Evolutionary conservation across 2,329 filamentous ascomycete species (phyloP), one percentile per base, ranked within the genome.

Genomic region (Coniochaeta sp.): DNA sequence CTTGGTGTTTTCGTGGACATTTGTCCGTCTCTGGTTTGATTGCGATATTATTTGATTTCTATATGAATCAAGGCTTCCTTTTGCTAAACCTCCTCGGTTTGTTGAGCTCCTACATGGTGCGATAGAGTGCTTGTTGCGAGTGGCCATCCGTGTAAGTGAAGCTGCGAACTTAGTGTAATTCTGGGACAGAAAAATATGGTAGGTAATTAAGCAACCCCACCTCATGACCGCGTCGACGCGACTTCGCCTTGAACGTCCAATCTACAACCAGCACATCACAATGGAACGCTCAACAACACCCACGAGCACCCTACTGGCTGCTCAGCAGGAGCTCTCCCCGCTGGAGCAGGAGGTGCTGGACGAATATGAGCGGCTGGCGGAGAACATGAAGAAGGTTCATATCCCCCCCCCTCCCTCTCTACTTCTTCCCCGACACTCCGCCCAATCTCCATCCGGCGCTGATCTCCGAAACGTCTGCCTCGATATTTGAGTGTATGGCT

Each of bases 281-380:
- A 57, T 57, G 54, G 54, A 57, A 24, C 54, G 31, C 9, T 38
- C 54, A 57, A 57, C 54, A 2, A 34, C 54, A 12, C 31, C 28
- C 11, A 34, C 64, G 24, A 61, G 56, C 56, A 43, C 60, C n/a
- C 67, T 76, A 9, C 70, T 77, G 44, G 34, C 12, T 17, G 73
- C 76, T 2, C 75, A 77, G 34, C 80, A 81, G 24, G 85, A 88
- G 68, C 79, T 96, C 63, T 83, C 88, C 0, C 89, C 91, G 5
- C 83, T 96, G 8, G 93, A 99, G 77, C 93, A 96, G 73, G 91
- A 98, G 71, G 89, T 99, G 1, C 80, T 99, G 1, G 92, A 98
- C 63, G 95, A 99, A 74, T 99, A 99, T 71, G 87, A 93, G 66
- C 83, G 89, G 16, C 77, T 99, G 34, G 85, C 93, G 0, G 88